Conservation (phyloP, 2,329 filamentous ascomycete species). For the Fusarium verrucosum region DNA sequence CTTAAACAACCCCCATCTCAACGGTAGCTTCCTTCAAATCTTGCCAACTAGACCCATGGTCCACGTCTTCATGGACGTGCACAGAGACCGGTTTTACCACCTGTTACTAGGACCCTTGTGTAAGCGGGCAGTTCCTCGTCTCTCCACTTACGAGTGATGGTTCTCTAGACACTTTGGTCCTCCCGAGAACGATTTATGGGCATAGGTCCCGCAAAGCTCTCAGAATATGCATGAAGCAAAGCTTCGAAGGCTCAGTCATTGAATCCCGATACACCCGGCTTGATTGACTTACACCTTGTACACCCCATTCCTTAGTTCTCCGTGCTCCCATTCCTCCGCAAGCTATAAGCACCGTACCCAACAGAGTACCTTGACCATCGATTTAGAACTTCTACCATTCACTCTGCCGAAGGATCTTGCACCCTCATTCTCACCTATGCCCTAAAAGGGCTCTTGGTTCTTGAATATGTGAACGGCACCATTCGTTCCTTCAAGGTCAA, state of each 20-base stretch:
- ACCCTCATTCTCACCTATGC: neutral
- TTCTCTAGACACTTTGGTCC: neutral
- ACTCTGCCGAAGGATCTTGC: neutral
- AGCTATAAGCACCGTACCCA: neutral
- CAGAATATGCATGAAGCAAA: neutral
- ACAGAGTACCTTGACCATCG: neutral
- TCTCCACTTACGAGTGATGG: neutral
- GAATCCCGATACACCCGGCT: neutral
- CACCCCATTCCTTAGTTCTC: conserved; percentile 9
- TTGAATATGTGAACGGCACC: neutral
- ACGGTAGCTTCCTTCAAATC: neutral
- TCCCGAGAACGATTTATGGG: conserved; percentile 1
- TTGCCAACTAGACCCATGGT: neutral
- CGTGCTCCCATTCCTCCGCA: neutral
- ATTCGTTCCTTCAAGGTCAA: neutral
- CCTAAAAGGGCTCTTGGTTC: neutral
- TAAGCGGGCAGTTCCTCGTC: neutral
- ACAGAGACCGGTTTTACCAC: neutral
- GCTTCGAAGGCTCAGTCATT: neutral
- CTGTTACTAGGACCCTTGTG: neutral
- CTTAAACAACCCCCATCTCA: neutral
- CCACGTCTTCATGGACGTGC: neutral
- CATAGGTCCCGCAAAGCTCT: conserved; percentile 1
- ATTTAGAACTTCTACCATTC: neutral
- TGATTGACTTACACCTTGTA: neutral